Base-by-base conservation (phyloP, 345 rosid species). In the Hirschfeldia incana region DNA sequence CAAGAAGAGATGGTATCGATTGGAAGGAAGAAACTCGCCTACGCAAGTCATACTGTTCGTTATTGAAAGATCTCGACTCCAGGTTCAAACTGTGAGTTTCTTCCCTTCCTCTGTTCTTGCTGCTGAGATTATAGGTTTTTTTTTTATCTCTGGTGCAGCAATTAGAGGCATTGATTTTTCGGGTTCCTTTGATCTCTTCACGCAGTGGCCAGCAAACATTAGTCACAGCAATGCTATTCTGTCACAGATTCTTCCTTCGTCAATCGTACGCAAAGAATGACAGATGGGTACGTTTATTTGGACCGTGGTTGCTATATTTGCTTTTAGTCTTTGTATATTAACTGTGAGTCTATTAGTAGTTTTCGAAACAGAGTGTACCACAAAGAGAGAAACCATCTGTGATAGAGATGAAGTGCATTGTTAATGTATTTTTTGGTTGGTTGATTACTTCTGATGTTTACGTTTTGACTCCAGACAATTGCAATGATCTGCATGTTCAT, bases 181-280 rank as follows among this genome's bases (percentile, higher is more conserved):
- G 17, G 21, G 7, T 13, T 51, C 17, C 57, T 51, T 51, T n/a
- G 15, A 46, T 46, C 55, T 46, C 16, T 12, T 16, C 13, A 51
- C 8, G 57, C 57, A 51, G 57, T 51, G 1, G 5, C 8, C 57
- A n/a, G 57, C 3, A 0, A 51, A 51, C 57, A 15, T 1, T n/a
- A 51, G 21, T 8, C 57, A 51, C 57, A n/a, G 57, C 57, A n/a
- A 51, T 51, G 3, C 21, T 51, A 5, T n/a, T n/a, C 16, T 51
- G 57, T 51, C 57, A 51, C 57, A 51, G 57, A 51, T 51, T 51
- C 21, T 51, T 51, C 57, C 17, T 51, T 51, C 17, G 8, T 51
- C 57, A 51, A 70, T 94, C 97, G 53, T 97, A 89, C 84, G 85
- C 92, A 13, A 92, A 86, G 87, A 91, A 91, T 84, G 95, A 94